Percentiles rank a stretch among this genome's conserved stretches.
These are phyloP conservation scores for Dendrobium catenatum DNA, from an alignment of 106 monocot species.

Conservation along the genomic window DNA sequence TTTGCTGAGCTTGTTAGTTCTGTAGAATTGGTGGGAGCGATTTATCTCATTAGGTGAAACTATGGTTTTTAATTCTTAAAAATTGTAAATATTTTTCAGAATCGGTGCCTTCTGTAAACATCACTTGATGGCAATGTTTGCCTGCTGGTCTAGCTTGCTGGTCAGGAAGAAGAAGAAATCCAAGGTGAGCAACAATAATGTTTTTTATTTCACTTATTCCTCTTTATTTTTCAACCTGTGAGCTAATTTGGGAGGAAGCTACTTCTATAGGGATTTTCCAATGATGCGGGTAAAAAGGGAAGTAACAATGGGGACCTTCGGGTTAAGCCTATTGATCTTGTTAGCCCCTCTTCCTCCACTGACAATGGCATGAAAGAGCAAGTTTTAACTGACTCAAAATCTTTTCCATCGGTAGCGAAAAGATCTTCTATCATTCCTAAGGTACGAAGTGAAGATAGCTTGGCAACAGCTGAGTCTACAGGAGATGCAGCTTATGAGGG, in stretches of 20 bases:
- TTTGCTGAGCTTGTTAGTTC: too few species aligned
- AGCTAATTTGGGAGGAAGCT: not conserved
- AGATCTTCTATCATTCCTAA: conserved; percentile 1
- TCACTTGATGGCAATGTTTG: conserved; percentile 36
- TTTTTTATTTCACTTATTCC: not conserved
- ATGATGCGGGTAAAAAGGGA: conserved; percentile 3
- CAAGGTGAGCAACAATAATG: not conserved
- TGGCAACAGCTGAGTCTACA: not conserved
- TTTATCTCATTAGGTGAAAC: not conserved
- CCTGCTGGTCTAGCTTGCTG: conserved; percentile 49
- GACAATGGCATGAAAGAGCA: not conserved
- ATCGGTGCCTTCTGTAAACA: not conserved
- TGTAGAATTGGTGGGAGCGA: too few species aligned
- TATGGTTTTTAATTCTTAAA: not conserved
- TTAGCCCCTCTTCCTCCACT: not conserved
- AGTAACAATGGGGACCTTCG: conserved; percentile 2
- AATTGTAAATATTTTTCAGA: not conserved
- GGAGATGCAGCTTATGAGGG: conserved; percentile 45
- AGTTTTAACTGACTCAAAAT: not conserved
- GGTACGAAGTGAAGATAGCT: conserved; percentile 6
- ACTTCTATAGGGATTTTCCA: conserved; percentile 20
- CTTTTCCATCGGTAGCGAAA: not conserved
- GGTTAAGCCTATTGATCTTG: conserved; percentile 30
- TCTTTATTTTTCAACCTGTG: not conserved
- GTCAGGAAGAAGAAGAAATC: conserved; percentile 55